Base-by-base conservation (phyloP, 163 green algal genomes). In the Volvox carteri region DNA sequence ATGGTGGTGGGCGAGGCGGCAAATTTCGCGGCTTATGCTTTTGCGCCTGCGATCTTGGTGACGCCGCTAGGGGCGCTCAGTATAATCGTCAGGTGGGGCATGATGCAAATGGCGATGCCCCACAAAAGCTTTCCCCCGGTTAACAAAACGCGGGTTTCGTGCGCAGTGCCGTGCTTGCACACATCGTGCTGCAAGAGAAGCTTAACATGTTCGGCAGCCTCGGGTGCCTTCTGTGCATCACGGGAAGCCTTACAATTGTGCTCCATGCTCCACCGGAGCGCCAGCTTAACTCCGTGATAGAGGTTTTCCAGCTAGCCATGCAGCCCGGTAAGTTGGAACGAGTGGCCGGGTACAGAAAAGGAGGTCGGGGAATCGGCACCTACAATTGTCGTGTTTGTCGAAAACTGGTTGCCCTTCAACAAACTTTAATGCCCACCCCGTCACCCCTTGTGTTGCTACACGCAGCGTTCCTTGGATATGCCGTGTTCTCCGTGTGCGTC, bases 11-110 rank as follows among this genome's bases (percentile, higher is more conserved):
- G 98, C 0, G 98, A 99, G 90, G 92, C 96, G 30, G 96, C 96
- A 25, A 99, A 99, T 88, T 99, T 99, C 94, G 97, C 97, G 48
- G 98, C 98, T 0, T 99, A 99, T 88, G 98, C 98, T 4, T 99
- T 98, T 95, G 98, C 98, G 6, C 98, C 98, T 18, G 98, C 98
- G 12, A 97, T 99, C 58, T 87, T 99, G 7, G 97, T 99, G 12
- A 99, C 98, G 0, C 98, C 98, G 0, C 88, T 99, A 4, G 97
- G 97, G 2, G 97, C 96, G 1, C 93, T 99, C 7, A 97, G 93
- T 84, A 98, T 99, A 62, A 97, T 99, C 76, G 93, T 99, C 80
- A 98, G 95, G 95, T 97, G 87, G 56, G 87, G n/a, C 44, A 56
- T 3, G 7, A 42, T 83, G 74, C 39, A 30, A 23, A 79, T 48